These are phyloP conservation scores for Remersonia thermophila DNA, from an alignment of 2,329 filamentous ascomycete species.

Conservation along the genomic window DNA sequence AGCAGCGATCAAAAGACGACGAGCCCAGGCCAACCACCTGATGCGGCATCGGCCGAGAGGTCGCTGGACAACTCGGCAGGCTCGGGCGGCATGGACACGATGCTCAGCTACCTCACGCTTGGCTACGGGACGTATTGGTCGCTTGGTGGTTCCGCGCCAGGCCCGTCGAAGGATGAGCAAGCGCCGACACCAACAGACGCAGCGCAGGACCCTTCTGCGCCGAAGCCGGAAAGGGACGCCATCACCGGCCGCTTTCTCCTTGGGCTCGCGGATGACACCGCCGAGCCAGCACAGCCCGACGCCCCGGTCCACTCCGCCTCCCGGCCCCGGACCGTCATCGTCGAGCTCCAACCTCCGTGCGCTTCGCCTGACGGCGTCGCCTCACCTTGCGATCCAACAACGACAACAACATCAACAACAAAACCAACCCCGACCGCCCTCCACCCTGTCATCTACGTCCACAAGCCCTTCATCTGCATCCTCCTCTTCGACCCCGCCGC, in stretches of 20 bases:
- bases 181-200: constrained; percentile 3
- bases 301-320: constrained; percentile 20
- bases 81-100: constrained; percentile 37
- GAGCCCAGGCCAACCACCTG: too few relatives aligned
- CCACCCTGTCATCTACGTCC: constrained; percentile 60
- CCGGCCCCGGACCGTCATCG: constrained; percentile 31
- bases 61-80: too few relatives aligned
- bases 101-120: constrained; percentile 53
- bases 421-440: constrained; percentile 37
- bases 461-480: constrained; percentile 64
- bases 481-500: constrained; percentile 57
- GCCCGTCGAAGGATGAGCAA: constrained; percentile 3
- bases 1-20: neutral
- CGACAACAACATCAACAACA: constrained; percentile 14
- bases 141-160: constrained; percentile 20
- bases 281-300: constrained; percentile 17
- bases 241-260: constrained; percentile 46
- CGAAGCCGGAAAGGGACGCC: constrained; percentile 9
- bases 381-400: too few relatives aligned
- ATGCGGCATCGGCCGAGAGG: too few relatives aligned
- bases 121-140: constrained; percentile 58
- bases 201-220: neutral
- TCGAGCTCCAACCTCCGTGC: constrained; percentile 41
- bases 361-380: too few relatives aligned
- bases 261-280: constrained; percentile 47